Conservation (phyloP, 352 stramenopile species). For the Phytopythium delawarense region DNA sequence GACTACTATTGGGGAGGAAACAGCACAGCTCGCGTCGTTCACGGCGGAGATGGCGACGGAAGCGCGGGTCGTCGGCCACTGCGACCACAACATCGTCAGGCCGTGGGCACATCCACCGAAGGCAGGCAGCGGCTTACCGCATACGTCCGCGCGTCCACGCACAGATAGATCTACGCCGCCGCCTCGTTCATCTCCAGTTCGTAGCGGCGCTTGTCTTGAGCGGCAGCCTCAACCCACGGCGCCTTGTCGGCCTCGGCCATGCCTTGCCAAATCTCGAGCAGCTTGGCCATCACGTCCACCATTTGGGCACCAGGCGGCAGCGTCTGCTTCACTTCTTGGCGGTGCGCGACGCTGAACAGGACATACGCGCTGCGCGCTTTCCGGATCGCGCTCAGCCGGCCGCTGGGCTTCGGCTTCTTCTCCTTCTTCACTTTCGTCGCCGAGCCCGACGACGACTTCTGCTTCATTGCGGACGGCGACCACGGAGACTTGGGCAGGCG, state of each 20-base stretch:
- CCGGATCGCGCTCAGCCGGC: slow-evolving; percentile 19
- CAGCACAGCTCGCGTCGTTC: neutral
- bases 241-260: slow-evolving; percentile 49
- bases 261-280: slow-evolving; percentile 51
- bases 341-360: slow-evolving; percentile 59
- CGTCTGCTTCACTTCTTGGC: slow-evolving; percentile 42
- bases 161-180: slow-evolving; percentile 13
- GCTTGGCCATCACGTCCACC: slow-evolving; percentile 55
- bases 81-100: neutral
- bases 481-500: slow-evolving; percentile 58
- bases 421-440: slow-evolving; percentile 46
- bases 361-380: slow-evolving; percentile 66
- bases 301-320: slow-evolving; percentile 42
- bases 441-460: slow-evolving; percentile 14
- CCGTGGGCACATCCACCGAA: neutral
- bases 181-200: slow-evolving; percentile 73
- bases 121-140: neutral
- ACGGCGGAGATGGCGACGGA: neutral
- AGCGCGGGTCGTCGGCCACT: too few relatives aligned
- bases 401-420: slow-evolving; percentile 33
- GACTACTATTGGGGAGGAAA: neutral
- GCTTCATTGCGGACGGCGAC: slow-evolving; percentile 71
- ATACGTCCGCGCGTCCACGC: neutral
- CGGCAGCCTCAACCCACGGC: slow-evolving; percentile 58
- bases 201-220: slow-evolving; percentile 59